Evolutionary conservation across 1,284 basidiomycete genomes (phyloP).

Genomic region (Vanrija pseudolonga): DNA sequence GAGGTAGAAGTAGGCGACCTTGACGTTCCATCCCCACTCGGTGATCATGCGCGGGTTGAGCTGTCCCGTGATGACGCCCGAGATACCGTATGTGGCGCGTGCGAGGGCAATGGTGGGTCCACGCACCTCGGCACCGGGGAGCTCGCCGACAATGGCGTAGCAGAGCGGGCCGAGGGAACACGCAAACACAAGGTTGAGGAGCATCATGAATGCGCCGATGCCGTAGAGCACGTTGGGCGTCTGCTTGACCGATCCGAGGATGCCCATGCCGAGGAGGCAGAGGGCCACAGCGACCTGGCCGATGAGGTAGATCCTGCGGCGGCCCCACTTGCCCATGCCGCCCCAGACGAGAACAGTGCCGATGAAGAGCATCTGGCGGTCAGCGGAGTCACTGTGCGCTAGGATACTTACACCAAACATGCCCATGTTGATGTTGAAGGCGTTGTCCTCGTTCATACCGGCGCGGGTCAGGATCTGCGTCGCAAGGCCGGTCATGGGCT

Average conservation of each 20-base stretch:
- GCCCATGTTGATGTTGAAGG: not conserved
- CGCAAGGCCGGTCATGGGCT: slow-evolving; percentile 1
- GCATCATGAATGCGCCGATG: slow-evolving; percentile 33
- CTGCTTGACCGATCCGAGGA: slow-evolving; percentile 34
- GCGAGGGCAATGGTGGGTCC: slow-evolving; percentile 52
- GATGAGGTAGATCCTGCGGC: slow-evolving; percentile 27
- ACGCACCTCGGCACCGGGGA: slow-evolving; percentile 25
- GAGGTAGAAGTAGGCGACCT: slow-evolving; percentile 41
- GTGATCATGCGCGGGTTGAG: slow-evolving; percentile 51
- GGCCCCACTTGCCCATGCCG: slow-evolving; percentile 9
- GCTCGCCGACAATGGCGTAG: slow-evolving; percentile 21
- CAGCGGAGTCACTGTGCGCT: no score
- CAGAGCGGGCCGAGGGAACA: slow-evolving; percentile 26
- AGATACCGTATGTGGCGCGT: slow-evolving; percentile 48
- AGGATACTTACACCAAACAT: not conserved
- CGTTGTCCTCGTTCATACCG: not conserved
- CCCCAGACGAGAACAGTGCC: slow-evolving; percentile 4
- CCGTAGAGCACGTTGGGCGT: slow-evolving; percentile 25
- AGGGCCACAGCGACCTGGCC: slow-evolving; percentile 14
- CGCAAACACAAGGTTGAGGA: slow-evolving; percentile 28
- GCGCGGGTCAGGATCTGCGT: not conserved
- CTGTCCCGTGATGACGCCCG: slow-evolving; percentile 38
- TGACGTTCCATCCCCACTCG: slow-evolving; percentile 51
- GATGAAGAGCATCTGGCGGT: not conserved
- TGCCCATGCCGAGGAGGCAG: slow-evolving; percentile 17